Conservation (phyloP, 148 eudicot genomes). For the Fagopyrum esculentum region DNA sequence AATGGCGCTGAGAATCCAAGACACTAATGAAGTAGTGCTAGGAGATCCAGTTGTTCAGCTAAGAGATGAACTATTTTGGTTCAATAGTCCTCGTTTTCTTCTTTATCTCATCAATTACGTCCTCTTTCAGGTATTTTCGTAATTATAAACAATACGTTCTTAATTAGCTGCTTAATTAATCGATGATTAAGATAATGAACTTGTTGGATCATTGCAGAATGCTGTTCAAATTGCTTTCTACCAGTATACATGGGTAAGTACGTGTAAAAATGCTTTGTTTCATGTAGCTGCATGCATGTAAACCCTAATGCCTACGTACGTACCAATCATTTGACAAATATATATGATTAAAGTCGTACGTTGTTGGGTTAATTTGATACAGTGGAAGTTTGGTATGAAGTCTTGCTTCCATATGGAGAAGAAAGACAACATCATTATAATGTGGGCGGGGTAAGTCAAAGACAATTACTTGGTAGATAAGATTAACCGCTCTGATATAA, state of each 20-base stretch:
- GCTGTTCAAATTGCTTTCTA: conserved; percentile 1
- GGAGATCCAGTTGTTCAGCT: conserved; percentile 37
- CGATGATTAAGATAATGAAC: too few species aligned
- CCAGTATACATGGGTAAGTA: neutral
- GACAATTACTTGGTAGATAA: too few species aligned
- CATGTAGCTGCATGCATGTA: too few species aligned
- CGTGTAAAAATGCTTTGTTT: neutral
- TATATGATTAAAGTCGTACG: too few species aligned
- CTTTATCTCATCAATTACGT: conserved; percentile 39
- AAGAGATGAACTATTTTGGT: conserved; percentile 46
- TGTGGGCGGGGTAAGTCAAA: neutral
- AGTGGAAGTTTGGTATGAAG: neutral
- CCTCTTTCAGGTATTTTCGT: conserved; percentile 23
- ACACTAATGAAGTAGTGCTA: conserved; percentile 26
- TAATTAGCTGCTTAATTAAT: too few species aligned
- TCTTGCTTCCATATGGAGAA: neutral
- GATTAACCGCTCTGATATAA: too few species aligned
- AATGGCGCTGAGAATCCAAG: conserved; percentile 37
- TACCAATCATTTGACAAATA: neutral
- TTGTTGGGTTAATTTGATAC: neutral
- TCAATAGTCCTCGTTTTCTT: conserved; percentile 33
- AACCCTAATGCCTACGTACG: too few species aligned
- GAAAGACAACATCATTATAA: neutral
- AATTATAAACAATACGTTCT: too few species aligned
- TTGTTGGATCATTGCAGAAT: neutral